These are phyloP conservation scores for Opeltia flavorubescens DNA, from an alignment of 495 filamentous ascomycete species.

Conservation along the genomic window DNA sequence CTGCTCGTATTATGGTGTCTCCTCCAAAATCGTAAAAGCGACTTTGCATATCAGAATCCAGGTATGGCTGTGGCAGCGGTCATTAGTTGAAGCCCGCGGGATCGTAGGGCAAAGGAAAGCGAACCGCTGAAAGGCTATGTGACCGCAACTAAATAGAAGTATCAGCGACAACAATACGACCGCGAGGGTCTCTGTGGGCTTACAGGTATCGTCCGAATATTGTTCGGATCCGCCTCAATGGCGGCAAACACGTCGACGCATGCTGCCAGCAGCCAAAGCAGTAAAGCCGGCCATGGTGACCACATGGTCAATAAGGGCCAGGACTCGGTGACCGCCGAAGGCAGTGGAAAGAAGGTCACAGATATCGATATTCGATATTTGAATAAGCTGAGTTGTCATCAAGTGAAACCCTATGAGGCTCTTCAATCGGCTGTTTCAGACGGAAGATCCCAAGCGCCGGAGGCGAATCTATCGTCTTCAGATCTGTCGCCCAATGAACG, in stretches of 20 bases:
- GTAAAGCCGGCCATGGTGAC: conserved; percentile 5
- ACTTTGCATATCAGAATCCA: conserved; percentile 96
- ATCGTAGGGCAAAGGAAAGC: not conserved
- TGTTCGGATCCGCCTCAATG: conserved; percentile 13
- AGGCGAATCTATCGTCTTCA: not conserved
- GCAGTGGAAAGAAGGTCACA: not conserved
- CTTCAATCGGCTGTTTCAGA: not conserved
- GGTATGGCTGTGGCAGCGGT: conserved; percentile 55
- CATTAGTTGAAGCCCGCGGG: not conserved
- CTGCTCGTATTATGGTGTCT: conserved; percentile 83
- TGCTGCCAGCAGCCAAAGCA: conserved; percentile 15
- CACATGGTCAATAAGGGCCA: conserved; percentile 3
- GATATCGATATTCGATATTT: not conserved
- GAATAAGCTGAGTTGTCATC: conserved; percentile 1
- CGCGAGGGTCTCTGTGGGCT: too few relatives aligned
- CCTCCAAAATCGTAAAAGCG: conserved; percentile 99
- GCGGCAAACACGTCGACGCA: conserved; percentile 10
- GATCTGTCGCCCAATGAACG: not conserved
- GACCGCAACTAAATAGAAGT: conserved; percentile 49
- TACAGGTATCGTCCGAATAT: conserved; percentile 46
- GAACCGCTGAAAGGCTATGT: conserved; percentile 49
- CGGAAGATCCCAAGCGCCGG: not conserved
- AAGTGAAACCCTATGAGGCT: not conserved
- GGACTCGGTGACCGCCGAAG: too few relatives aligned
- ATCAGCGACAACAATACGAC: not conserved